Base-by-base conservation (phyloP, 306 rosid genomes). In the Quercus rubra region DNA sequence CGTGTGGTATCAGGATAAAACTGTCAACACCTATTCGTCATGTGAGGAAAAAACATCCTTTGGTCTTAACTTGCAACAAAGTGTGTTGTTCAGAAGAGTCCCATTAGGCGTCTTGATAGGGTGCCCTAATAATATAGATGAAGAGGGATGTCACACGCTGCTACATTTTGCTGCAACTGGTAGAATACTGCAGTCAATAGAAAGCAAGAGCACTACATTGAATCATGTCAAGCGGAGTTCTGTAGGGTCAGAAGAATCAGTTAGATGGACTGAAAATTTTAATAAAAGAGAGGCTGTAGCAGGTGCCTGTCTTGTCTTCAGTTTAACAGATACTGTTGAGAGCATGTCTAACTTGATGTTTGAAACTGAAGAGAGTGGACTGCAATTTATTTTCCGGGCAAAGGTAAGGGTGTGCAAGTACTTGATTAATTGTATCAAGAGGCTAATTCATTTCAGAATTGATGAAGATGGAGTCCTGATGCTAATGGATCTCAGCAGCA, bases 121-220 rank as follows among this genome's bases (percentile, higher is more conserved):
- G 52, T 74, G 77, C 74, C 74, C 73, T 23, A 28, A 55, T 38
- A 11, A 30, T 31, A 70, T 79, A 43, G 71, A 30, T 18, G 79
- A 71, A 57, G 82, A 57, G 52, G 86, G 69, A 64, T 71, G 81
- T 52, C 86, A 85, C 21, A 20, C 72, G 70, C 88, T 85, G 77
- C 76, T 85, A 78, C 84, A 85, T 72, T 85, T 79, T 76, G 88
- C 84, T 10, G 43, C 88, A 54, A 78, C 81, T 14, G 77, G 79
- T n/a, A 79, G 74, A 79, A 71, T 82, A 49, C 28, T 68, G 25
- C 74, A 31, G 41, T 71, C 63, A 19, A 82, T 71, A 74, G 70
- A 78, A 56, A 64, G 49, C 0, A 70, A 66, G 6, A 20, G 46
- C 76, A 12, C 59, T 11, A 56, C 73, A 68, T 51, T 41, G 77